Base-by-base conservation (phyloP, 306 rosid genomes). In the Macrotyloma uniflorum region DNA sequence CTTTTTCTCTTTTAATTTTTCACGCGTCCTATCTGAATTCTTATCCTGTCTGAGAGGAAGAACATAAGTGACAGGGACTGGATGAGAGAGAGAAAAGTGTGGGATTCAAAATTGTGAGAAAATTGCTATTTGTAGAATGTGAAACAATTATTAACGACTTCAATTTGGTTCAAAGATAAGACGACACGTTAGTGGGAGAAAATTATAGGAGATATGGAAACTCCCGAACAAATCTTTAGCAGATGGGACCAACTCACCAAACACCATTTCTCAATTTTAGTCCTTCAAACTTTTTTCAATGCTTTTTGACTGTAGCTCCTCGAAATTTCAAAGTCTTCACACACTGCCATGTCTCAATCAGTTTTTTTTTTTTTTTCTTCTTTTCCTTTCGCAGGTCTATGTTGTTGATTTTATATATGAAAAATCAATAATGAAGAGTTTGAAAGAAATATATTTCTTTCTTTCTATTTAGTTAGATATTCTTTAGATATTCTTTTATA, bases 171-270 rank as follows among this genome's bases (percentile, higher is more conserved):
- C 26, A 46, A 24, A 8, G 5, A 26, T 1, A 69, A 47, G n/a
- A 6, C 26, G 28, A 69, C 74, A 69, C 74, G 74, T 46, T 24
- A 9, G 38, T 4, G 4, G 24, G 28, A 28, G 43, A 47, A 72
- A 36, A 22, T 33, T 23, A 55, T 18, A 20, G 5, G 10, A 72
- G 77, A 72, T 54, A 13, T 15, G 53, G 6, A 2, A 23, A 33
- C 5, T 72, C 38, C 38, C 38, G 8, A 20, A 55, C 67, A 72
- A 55, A 72, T 72, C 67, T 69, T 8, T 3, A 49, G 23, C 9
- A 4, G 28, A 70, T 76, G 80, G 80, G 80, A 76, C 80, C 80
- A 76, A 50, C 1, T 42, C 33, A 51, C 1, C n/a, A 76, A 76
- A 51, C 51, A 50, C 55, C 74, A 65, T 23, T 13, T 68, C 66